Base-by-base conservation (phyloP, 2,329 filamentous ascomycete species). In the Chrysoporthe puriensis region DNA sequence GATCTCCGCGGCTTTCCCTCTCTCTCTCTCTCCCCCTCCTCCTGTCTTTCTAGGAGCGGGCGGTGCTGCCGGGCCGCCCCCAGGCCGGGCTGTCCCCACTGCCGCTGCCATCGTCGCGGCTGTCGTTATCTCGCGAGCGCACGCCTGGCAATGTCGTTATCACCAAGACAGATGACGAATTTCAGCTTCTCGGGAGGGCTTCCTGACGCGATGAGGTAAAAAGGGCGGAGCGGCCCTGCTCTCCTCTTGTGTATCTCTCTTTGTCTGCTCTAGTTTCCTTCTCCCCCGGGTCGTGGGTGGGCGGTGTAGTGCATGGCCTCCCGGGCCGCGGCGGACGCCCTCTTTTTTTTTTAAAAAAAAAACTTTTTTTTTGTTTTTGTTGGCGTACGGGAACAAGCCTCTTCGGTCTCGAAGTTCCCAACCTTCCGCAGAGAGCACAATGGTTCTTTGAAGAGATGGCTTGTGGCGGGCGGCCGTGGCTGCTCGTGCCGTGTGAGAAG, bases 141-240 rank as follows among this genome's bases (percentile, higher is more conserved):
- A 40, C n/a, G 9, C 57, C n/a, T 42, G 21, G 43, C 32, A 56
- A 67, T 69, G 67, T 67, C 67, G 67, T 69, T 69, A 69, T 69
- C 67, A 46, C 57, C 43, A 26, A 65, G 34, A 56, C 44, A 50
- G 50, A 69, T 69, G 67, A 61, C 66, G 64, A 66, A 62, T 61
- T 16, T 34, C 36, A 32, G 26, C 21, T 32, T 32, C 26, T 26
- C 32, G 50, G 26, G 50, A 6, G 6, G 36, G 44, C 26, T 26
- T 26, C 26, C 26, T 26, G 26, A 2, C 26, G 26, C 2, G 26
- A 26, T 26, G 26, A 26, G 2, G 26, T 3, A 13, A 52, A 52
- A 14, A 4, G 8, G 4, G 11, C 21, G 46, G n/a, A 50, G 14
- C 43, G 3, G 16, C 44, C 18, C 44, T 48, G n/a, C 6, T n/a